Conservation (phyloP, 2,329 filamentous ascomycete species). For the Fusarium torulosum region DNA sequence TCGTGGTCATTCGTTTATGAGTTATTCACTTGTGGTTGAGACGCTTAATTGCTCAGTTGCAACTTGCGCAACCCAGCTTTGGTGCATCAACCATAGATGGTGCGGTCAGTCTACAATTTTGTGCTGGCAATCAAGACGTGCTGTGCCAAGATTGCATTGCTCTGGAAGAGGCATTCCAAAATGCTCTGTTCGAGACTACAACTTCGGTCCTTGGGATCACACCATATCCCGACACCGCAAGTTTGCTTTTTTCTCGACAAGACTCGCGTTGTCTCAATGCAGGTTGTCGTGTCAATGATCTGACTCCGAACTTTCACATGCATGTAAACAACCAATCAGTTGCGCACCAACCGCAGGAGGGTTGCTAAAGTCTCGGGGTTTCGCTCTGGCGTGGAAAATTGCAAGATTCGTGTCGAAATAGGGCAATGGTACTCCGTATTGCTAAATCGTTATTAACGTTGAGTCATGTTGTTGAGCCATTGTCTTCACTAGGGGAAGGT, state of each 20-base stretch:
- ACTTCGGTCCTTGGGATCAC: not conserved
- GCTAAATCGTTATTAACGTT: not conserved
- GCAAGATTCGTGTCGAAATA: not conserved
- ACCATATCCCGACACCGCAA: constrained; percentile 1
- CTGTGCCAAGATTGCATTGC: too few species aligned
- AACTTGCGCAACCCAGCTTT: too few species aligned
- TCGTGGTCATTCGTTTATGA: too few species aligned
- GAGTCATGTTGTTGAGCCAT: not conserved
- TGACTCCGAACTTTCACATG: not conserved
- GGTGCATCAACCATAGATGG: too few species aligned
- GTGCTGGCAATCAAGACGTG: too few species aligned
- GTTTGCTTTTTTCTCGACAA: constrained; percentile 13
- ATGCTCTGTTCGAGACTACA: not conserved
- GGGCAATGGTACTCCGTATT: not conserved
- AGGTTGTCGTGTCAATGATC: constrained; percentile 4
- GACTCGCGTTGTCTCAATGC: not conserved
- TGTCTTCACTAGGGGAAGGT: not conserved
- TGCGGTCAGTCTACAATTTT: too few species aligned
- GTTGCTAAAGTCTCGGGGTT: not conserved
- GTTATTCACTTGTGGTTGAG: too few species aligned
- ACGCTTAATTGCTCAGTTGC: too few species aligned
- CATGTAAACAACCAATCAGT: not conserved
- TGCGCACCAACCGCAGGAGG: not conserved
- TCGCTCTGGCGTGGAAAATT: not conserved
- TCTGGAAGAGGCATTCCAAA: too few species aligned